These are phyloP conservation scores for Phlebiopsis flavidoalba DNA, from an alignment of 768 basidiomycete species.

Conservation along the genomic window DNA sequence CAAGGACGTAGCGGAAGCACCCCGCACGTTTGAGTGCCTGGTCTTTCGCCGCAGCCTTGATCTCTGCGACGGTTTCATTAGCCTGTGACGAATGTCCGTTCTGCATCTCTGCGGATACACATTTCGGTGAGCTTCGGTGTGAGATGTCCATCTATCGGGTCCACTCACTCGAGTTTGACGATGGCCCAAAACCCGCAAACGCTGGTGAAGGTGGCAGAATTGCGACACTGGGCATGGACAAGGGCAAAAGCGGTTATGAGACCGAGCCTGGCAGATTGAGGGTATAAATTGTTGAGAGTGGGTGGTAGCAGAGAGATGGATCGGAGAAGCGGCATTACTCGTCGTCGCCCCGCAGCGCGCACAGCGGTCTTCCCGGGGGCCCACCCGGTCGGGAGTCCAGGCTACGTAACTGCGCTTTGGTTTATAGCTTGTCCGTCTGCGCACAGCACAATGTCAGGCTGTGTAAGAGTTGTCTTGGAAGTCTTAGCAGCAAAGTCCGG, in stretches of 20 bases:
- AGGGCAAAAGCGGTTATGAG: background rate
- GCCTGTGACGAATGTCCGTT: conserved; percentile 27
- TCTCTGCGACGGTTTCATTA: conserved; percentile 34
- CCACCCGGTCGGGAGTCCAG: background rate
- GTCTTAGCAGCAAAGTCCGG: background rate
- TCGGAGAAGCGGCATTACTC: background rate
- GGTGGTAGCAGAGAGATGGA: background rate
- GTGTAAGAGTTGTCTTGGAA: background rate
- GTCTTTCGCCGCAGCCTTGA: conserved; percentile 43
- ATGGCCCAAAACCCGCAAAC: conserved; percentile 25
- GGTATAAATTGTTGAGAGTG: background rate
- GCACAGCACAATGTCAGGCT: background rate
- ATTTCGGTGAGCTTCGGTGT: conserved; percentile 9
- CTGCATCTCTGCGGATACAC: conserved; percentile 30
- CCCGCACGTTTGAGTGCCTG: conserved; percentile 48
- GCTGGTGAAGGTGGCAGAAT: conserved; percentile 36
- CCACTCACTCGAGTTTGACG: conserved; percentile 22
- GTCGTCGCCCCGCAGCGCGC: conserved; percentile 8
- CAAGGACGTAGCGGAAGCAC: conserved; percentile 55
- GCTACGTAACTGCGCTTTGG: background rate
- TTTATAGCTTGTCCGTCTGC: background rate
- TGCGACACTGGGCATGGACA: conserved; percentile 36
- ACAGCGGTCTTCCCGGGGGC: background rate
- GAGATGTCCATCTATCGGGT: conserved; percentile 6
- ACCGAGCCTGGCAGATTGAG: background rate